phyloP scores from a whole-genome alignment of 306 rosid genomes.

The Pyrus bretschneideri region DNA sequence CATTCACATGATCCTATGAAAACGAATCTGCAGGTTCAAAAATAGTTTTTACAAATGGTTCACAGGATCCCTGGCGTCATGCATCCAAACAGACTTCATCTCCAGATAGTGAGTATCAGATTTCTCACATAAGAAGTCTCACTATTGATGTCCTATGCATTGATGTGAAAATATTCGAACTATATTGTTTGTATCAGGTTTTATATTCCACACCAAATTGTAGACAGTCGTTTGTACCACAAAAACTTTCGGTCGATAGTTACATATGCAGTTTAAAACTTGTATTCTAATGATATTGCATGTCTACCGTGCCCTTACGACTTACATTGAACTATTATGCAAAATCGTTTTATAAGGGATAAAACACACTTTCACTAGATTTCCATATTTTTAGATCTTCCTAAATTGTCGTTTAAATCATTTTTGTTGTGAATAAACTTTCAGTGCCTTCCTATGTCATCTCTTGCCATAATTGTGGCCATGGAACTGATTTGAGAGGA shows the following conservation, averaged over 20 bases:
- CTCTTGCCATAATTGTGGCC: slow-evolving; percentile 81
- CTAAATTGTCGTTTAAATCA: background rate
- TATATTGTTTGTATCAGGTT: background rate
- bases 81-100: slow-evolving; percentile 83
- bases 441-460: slow-evolving; percentile 83
- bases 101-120: slow-evolving; percentile 61
- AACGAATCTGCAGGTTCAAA: slow-evolving; percentile 60
- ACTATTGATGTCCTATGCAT: background rate
- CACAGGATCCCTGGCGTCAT: slow-evolving; percentile 99
- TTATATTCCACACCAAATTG: no score
- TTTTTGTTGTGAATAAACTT: slow-evolving; percentile 8
- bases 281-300: no score
- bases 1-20: slow-evolving; percentile 13
- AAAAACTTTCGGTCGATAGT: no score
- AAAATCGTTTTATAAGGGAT: no score
- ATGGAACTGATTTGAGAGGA: slow-evolving; percentile 80
- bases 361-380: no score
- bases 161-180: background rate
- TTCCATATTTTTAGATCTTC: background rate
- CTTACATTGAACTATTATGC: no score
- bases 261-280: no score
- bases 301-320: no score
- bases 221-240: no score
- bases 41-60: slow-evolving; percentile 80
- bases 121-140: background rate